phyloP scores from a whole-genome alignment of 352 stramenopile species.

The Phytophthora ohioensis region DNA sequence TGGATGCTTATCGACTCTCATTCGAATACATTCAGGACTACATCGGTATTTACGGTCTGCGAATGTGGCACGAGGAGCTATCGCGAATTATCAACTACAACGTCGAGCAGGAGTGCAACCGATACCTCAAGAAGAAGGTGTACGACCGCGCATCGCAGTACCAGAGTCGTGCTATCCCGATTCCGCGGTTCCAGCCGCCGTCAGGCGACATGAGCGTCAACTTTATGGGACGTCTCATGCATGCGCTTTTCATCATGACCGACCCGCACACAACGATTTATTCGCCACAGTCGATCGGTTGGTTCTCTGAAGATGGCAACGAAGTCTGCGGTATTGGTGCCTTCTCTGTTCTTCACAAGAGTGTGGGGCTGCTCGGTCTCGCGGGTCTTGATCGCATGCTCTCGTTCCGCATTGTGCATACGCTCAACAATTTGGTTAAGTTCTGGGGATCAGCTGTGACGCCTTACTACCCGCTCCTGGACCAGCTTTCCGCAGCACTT shows the following conservation, averaged over 20 bases:
- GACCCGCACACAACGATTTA: constrained; percentile 93
- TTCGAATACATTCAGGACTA: constrained; percentile 98
- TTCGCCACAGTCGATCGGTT: constrained; percentile 92
- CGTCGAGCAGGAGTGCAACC: constrained; percentile 96
- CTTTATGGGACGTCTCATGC: constrained; percentile 95
- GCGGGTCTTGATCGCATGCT: constrained; percentile 94
- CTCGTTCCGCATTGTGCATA: constrained; percentile 93
- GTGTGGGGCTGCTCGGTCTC: constrained; percentile 92
- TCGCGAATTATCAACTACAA: constrained; percentile 96
- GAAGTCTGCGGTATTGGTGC: constrained; percentile 92
- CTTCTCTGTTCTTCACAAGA: constrained; percentile 91
- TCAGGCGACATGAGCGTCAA: constrained; percentile 88
- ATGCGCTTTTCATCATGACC: constrained; percentile 94
- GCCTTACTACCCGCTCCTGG: constrained; percentile 90
- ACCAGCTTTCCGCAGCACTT: constrained; percentile 87
- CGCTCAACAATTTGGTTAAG: constrained; percentile 94
- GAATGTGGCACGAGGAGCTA: constrained; percentile 96
- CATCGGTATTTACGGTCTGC: constrained; percentile 94
- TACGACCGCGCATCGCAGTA: constrained; percentile 92
- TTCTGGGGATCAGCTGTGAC: constrained; percentile 92
- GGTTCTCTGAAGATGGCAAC: constrained; percentile 88
- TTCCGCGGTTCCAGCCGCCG: constrained; percentile 91
- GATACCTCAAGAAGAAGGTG: constrained; percentile 95
- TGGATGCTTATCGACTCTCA: constrained; percentile 92
- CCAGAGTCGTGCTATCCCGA: constrained; percentile 93